phyloP scores from a whole-genome alignment of 1,139 yeast species.

The Pichia inconspicua region DNA sequence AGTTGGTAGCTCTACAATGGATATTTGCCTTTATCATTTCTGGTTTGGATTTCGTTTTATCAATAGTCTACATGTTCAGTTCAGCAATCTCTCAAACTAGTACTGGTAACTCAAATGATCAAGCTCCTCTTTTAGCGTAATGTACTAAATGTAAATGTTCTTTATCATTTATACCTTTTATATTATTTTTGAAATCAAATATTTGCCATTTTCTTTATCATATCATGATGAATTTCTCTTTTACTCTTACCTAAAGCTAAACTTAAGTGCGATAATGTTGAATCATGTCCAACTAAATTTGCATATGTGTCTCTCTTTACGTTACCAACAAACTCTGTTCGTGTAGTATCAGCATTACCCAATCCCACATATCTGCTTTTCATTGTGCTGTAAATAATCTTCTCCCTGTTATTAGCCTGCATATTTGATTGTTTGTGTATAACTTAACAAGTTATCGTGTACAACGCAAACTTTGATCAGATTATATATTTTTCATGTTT shows the following conservation, averaged over 20 bases:
- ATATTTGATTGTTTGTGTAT: background rate
- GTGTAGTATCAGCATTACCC: conserved; percentile 64
- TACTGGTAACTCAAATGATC: conserved; percentile 16
- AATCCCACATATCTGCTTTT: conserved; percentile 62
- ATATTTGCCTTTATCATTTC: conserved; percentile 66
- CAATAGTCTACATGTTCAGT: conserved; percentile 38
- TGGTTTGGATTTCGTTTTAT: conserved; percentile 42
- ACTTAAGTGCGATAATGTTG: conserved; percentile 58
- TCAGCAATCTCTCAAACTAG: conserved; percentile 18
- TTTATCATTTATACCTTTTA: background rate
- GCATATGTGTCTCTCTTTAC: conserved; percentile 70
- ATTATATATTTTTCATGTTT: background rate
- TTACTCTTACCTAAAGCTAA: conserved; percentile 52
- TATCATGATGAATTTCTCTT: conserved; percentile 37
- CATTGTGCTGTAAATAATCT: conserved; percentile 51
- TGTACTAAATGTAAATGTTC: background rate
- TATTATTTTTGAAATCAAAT: background rate
- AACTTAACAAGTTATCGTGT: no score
- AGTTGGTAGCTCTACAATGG: conserved; percentile 75
- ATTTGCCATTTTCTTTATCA: conserved; percentile 55
- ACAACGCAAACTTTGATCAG: background rate
- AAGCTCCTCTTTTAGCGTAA: conserved; percentile 26
- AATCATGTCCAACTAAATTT: conserved; percentile 62
- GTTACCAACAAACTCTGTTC: conserved; percentile 50
- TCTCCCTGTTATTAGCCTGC: conserved; percentile 41